Evolutionary conservation across 108 stramenopile genomes (phyloP), one percentile per base, ranked within the genome.

Genomic region (Cylindrotheca fusiformis): DNA sequence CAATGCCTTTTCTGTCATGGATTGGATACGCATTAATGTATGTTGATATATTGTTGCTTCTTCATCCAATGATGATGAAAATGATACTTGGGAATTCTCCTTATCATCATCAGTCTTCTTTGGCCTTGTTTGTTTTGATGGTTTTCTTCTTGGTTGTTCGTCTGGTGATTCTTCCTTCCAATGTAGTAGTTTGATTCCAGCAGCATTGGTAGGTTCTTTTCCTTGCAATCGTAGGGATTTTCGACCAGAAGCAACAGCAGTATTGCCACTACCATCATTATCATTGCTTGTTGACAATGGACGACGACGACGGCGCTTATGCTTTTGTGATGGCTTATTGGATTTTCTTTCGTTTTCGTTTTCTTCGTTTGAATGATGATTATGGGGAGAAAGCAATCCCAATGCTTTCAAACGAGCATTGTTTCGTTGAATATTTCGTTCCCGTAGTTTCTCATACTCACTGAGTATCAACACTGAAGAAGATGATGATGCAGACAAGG

Each of bases 11-110:
- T 90, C 80, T 8, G 83, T 81, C 94, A 95, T 95, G 33, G 76
- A 85, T 53, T 63, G 67, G 12, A 92, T 82, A 56, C 94, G 69
- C 88, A 87, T 88, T 10, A 83, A 49, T 66, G 90, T 91, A 71
- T 95, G 94, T 32, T 88, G 88, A 59, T 95, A 92, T 17, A 88
- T 77, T 18, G 90, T 55, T 29, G 76, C 60, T 52, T 78, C 83
- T 67, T 65, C 49, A 20, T 63, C 17, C 31, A 68, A 41, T 24
- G 49, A 46, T 47, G 3, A 25, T 1, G 26, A 14, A 6, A n/a
- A 10, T 56, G 21, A 4, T 4, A 10, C 54, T 5, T 4, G 25
- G 10, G 26, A 23, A 27, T 41, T 55, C 54, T 6, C 5, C 49
- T 4, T 19, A n/a, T 18, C 5, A n/a, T 51, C 17, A 51, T 51